Conservation (phyloP, 2,329 filamentous ascomycete genomes). For the Chaetothyriales sp. region DNA sequence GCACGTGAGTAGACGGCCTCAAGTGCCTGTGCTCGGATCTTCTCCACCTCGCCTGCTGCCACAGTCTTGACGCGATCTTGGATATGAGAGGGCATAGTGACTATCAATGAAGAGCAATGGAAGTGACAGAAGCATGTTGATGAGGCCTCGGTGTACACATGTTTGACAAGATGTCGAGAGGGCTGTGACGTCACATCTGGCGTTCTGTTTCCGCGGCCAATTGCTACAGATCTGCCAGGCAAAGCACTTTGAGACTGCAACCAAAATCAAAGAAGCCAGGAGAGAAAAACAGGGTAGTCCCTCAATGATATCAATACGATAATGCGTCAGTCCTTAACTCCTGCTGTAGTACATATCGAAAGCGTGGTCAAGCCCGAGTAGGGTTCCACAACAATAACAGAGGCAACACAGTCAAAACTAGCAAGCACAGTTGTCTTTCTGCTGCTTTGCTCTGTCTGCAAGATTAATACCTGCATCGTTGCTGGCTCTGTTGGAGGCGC, state of each 20-base stretch:
- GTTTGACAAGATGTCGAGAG: background rate
- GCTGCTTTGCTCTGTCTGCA: constrained; percentile 53
- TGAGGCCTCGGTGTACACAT: background rate
- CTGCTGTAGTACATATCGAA: background rate
- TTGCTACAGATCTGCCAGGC: too few species aligned
- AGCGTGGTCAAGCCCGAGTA: background rate
- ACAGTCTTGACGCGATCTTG: constrained; percentile 41
- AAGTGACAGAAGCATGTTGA: background rate
- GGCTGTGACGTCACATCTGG: background rate
- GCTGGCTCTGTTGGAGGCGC: constrained; percentile 25
- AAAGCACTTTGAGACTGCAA: too few species aligned
- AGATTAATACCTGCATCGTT: constrained; percentile 62
- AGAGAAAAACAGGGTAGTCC: background rate
- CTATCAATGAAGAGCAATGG: background rate
- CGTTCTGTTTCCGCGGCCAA: too few species aligned
- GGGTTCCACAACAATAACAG: background rate
- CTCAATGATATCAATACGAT: background rate
- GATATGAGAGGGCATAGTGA: constrained; percentile 17
- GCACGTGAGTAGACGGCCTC: constrained; percentile 61
- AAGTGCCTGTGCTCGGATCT: constrained; percentile 46
- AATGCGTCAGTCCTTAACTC: background rate
- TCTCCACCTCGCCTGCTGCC: constrained; percentile 54
- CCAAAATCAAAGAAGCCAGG: too few species aligned
- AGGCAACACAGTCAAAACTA: constrained; percentile 24
- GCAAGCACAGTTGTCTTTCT: constrained; percentile 86